phyloP scores from a whole-genome alignment of 2,329 filamentous ascomycete species.

The Verticillium tricorpus region DNA sequence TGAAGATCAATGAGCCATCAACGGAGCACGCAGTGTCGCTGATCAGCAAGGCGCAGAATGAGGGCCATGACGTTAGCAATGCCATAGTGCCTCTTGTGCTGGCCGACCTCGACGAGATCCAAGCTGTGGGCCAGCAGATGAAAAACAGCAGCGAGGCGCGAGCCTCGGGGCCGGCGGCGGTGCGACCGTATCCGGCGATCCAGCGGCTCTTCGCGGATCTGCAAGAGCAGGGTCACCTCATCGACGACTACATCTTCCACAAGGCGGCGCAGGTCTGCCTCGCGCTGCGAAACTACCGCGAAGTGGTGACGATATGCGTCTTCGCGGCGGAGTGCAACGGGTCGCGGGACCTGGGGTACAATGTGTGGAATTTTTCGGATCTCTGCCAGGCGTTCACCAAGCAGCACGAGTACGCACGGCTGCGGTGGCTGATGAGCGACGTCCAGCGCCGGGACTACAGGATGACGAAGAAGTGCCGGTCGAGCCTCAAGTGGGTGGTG shows the following conservation, averaged over 20 bases:
- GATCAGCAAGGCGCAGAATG: constrained; percentile 31
- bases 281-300: constrained; percentile 21
- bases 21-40: constrained; percentile 30
- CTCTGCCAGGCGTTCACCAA: constrained; percentile 28
- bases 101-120: constrained; percentile 28
- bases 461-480: constrained; percentile 2
- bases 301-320: constrained; percentile 27
- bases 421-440: constrained; percentile 22
- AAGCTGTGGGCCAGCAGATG: constrained; percentile 17
- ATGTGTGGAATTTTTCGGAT: constrained; percentile 31
- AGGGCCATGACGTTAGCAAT: constrained; percentile 36
- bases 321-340: constrained; percentile 32
- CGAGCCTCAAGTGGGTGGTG: constrained; percentile 7
- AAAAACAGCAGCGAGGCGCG: constrained; percentile 12
- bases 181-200: constrained; percentile 5
- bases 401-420: constrained; percentile 21
- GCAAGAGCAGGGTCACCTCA: constrained; percentile 19
- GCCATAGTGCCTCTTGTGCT: constrained; percentile 35
- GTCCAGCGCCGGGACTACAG: constrained; percentile 8
- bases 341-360: constrained; percentile 28
- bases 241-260: constrained; percentile 32
- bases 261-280: constrained; percentile 26
- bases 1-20: constrained; percentile 25
- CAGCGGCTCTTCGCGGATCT: constrained; percentile 19
- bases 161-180: not conserved